Base-by-base conservation (phyloP, 2,329 filamentous ascomycete genomes). In the Raffaelea ambrosiae region DNA sequence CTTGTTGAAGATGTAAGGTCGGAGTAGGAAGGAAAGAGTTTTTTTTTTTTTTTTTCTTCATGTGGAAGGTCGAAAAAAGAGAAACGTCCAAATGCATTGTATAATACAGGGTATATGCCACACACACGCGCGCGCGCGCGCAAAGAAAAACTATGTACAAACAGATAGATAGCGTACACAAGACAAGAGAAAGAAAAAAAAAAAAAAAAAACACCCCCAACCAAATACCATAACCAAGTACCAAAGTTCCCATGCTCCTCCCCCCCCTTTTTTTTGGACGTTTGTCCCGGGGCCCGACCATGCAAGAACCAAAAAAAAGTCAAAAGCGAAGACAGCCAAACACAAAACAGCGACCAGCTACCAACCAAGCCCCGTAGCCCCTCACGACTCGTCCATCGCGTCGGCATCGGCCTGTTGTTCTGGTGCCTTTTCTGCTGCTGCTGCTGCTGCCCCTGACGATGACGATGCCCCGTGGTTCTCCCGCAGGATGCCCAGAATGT, bases 331-430 rank as follows among this genome's bases (percentile, higher is more conserved):
- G 36, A n/a, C 9, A 33, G 31, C 9, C 31, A n/a, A n/a, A n/a
- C 13, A 23, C 36, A 45, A 18, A 13, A 29, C n/a, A n/a, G n/a
- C n/a, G 20, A 38, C 5, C 29, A 7, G 23, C 33, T 23, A 16
- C 16, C n/a, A 43, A 13, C 31, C 16, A 10, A n/a, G n/a, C n/a
- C n/a, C n/a, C n/a, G n/a, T n/a, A n/a, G n/a, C 22, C 22, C 14
- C 13, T 53, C 50, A 61, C 19, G 60, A 57, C 42, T 59, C 58
- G 46, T 60, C 59, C 57, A 62, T 63, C 36, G 52, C 50, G 5
- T 57, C 56, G 22, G 48, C 29, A 29, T 18, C 23, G n/a, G 21
- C 43, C 36, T 13, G 31, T 5, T 16, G 16, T n/a, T 35, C 3
- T 16, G 22, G 14, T 40, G 22, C 20, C n/a, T 35, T 38, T 11